These are phyloP conservation scores for Ormosia semicastrata DNA, from an alignment of 306 rosid genomes.

Conservation along the genomic window DNA sequence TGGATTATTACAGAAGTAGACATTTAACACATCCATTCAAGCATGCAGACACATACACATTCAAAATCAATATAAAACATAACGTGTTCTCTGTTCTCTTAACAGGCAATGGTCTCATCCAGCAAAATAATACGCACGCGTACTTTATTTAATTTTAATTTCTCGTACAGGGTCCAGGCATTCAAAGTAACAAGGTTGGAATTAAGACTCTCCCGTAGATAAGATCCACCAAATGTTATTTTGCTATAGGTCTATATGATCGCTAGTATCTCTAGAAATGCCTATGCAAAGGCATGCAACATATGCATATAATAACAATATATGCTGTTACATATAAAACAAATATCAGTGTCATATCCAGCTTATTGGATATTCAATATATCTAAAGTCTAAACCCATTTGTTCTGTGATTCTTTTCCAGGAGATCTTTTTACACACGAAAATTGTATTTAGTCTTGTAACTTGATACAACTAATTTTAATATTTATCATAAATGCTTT, in stretches of 20 bases:
- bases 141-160: not conserved
- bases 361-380: not conserved
- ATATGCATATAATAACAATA: not conserved
- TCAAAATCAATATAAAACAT: not conserved
- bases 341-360: not conserved
- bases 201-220: not conserved
- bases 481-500: not conserved
- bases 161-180: not conserved
- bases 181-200: not conserved
- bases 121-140: not conserved
- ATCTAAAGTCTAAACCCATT: not conserved
- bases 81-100: not conserved
- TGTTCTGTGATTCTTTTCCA: constrained; percentile 2
- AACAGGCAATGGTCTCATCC: constrained; percentile 6
- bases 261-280: not conserved
- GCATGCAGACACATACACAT: not conserved
- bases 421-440: not conserved
- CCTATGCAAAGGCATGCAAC: not conserved
- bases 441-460: not conserved
- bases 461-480: not conserved
- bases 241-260: not conserved
- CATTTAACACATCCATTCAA: not conserved
- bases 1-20: not conserved
- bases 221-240: not conserved
- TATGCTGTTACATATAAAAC: not conserved